Base-by-base conservation (phyloP, 495 filamentous ascomycete species). In the Friedmanniomyces simplex region DNA sequence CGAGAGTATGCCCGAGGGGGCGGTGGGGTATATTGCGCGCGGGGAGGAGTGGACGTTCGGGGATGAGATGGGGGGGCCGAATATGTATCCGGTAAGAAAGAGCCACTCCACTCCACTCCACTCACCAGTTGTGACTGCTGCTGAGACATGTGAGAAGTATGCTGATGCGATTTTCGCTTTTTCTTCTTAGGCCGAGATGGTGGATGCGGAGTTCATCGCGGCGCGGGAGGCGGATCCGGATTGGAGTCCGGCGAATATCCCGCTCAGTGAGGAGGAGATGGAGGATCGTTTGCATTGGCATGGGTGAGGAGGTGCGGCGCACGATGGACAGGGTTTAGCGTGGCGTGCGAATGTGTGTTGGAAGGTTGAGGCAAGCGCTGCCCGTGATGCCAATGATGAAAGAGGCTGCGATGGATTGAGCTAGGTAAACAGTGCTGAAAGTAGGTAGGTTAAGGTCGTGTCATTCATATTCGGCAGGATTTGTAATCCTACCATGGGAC, bases 141-240 rank as follows among this genome's bases (percentile, higher is more conserved):
- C 4, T 3, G 4, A 3, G 39, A 16, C 14, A 18, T 14, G 46
- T 49, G 46, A 25, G 21, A 28, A 8, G 25, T 2, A 10, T 49
- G 46, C 46, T 49, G 46, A 49, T 16, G 46, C 16, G 6, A 3
- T 10, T 24, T 5, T 5, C 6, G 6, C 41, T 3, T 3, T 43
- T 4, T 2, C 4, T n/a, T 43, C 14, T 43, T 22, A n/a, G 36
- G 51, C 34, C 1, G 51, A 54, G 18, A 14, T 25, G 12, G 37
- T 54, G 5, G 51, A 54, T 28, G 32, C 36, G 1, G 32, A 54
- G 18, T 54, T 43, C n/a, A 54, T 54, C 13, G 22, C 12, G 8
- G 6, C 5, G 7, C 51, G 51, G 1, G 37, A 39, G 34, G 51
- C 37, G n/a, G 51, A 54, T 54, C 34, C 51, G 51, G 51, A 54